Base-by-base conservation (phyloP, 148 eudicot genomes). In the Spergularia marina region DNA sequence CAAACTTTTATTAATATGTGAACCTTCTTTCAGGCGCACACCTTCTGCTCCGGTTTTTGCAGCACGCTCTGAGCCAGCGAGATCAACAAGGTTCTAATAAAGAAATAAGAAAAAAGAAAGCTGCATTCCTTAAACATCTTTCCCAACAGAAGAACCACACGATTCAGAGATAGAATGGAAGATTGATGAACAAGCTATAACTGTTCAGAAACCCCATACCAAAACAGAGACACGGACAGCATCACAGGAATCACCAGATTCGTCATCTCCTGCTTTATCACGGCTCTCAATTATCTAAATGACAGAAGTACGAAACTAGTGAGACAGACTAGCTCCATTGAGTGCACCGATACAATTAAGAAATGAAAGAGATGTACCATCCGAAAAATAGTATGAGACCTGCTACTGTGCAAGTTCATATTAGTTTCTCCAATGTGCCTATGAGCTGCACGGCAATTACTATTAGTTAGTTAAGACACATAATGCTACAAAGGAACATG, bases 21-120 rank as follows among this genome's bases (percentile, higher is more conserved):
- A 95, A 20, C 97, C 99, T 83, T 95, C 99, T 89, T 95, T 95
- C 81, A 95, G 76, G 65, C 98, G 99, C 71, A 91, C 98, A 72
- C 99, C 99, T 88, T 95, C 99, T 23, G 99, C 99, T 66, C 99
- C 99, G 56, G 99, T 95, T 85, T 95, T 95, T 14, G 99, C 94
- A 68, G 98, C 99, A 79, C 99, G 98, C 79, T 92, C 99, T 77
- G 99, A 95, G 44, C 99, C 99, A 88, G 99, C 99, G 77, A 92
- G 97, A 87, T 95, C 99, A 63, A 95, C 99, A 84, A 95, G 83
- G 77, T 95, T 95, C 99, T 95, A 70, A 71, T 53, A 36, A 54
- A 73, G 15, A 62, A 47, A 18, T 25, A 65, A 58, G 36, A 68
- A 53, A 53, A 23, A 71, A 53, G 52, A 7, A 25, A 71, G 18